Evolutionary conservation across 1,284 basidiomycete species (phyloP).

Genomic region (Rhodotorula sp.): DNA sequence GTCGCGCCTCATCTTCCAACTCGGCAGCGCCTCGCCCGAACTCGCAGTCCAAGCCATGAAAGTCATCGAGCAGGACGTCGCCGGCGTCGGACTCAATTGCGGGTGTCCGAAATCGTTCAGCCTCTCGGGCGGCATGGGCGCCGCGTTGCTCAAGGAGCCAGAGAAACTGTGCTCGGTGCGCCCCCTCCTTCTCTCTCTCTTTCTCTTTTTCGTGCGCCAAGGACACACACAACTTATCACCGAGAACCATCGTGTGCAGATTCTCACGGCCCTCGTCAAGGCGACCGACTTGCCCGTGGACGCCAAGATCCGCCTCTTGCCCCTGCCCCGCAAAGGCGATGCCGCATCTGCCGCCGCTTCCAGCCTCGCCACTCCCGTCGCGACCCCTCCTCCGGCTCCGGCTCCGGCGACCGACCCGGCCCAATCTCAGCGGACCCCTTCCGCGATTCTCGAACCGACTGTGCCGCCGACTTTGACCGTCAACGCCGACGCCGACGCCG

Average conservation of each 20-base stretch:
- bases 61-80: slow-evolving; percentile 81
- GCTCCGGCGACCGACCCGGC: background rate
- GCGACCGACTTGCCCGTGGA: slow-evolving; percentile 80
- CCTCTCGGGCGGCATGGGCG: slow-evolving; percentile 93
- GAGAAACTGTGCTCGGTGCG: slow-evolving; percentile 70
- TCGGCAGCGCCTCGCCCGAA: slow-evolving; percentile 84
- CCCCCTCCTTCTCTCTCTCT: too few species aligned
- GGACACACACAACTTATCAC: too few species aligned
- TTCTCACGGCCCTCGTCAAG: slow-evolving; percentile 70
- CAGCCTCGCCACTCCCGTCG: background rate
- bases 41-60: slow-evolving; percentile 89
- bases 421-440: background rate
- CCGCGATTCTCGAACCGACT: slow-evolving; percentile 1
- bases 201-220: too few species aligned
- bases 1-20: slow-evolving; percentile 84
- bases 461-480: background rate
- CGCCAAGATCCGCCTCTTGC: slow-evolving; percentile 87
- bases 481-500: background rate
- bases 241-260: slow-evolving; percentile 51
- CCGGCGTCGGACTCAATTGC: slow-evolving; percentile 92
- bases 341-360: background rate
- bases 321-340: slow-evolving; percentile 52
- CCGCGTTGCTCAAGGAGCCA: slow-evolving; percentile 86
- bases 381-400: background rate
- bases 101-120: slow-evolving; percentile 73